These are phyloP conservation scores for Parathielavia hyrcaniae DNA, from an alignment of 495 filamentous ascomycete species.

Conservation along the genomic window DNA sequence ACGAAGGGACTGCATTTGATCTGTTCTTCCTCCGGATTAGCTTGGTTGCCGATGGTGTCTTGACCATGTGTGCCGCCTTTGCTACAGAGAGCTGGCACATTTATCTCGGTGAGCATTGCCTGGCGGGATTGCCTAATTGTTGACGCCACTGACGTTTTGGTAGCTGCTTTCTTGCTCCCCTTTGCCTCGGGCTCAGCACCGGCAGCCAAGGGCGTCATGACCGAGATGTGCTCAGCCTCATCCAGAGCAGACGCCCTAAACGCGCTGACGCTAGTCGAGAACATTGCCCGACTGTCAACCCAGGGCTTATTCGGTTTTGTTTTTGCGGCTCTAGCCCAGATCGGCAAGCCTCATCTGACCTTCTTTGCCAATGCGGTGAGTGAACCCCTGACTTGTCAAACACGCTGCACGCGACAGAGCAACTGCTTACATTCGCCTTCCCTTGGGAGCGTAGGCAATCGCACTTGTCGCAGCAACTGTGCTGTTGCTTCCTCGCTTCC, in stretches of 20 bases:
- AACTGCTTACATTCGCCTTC: neutral
- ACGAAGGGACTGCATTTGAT: conserved; percentile 46
- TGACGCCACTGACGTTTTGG: neutral
- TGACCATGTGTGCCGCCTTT: conserved; percentile 48
- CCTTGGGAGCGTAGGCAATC: conserved; percentile 11
- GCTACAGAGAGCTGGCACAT: conserved; percentile 49
- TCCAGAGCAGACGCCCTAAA: conserved; percentile 50
- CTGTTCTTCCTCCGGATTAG: conserved; percentile 50
- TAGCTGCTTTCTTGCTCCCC: conserved; percentile 44
- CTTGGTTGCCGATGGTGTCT: conserved; percentile 45
- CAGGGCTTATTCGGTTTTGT: conserved; percentile 50
- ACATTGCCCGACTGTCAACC: conserved; percentile 46
- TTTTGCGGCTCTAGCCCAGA: conserved; percentile 45
- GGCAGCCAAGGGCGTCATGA: conserved; percentile 53
- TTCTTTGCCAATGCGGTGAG: conserved; percentile 51
- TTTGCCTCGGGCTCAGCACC: conserved; percentile 51
- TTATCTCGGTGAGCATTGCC: conserved; percentile 38
- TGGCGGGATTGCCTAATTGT: neutral
- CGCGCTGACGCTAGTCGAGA: conserved; percentile 52
- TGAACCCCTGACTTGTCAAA: conserved; percentile 1
- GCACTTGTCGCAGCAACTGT: conserved; percentile 43
- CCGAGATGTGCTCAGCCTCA: conserved; percentile 45
- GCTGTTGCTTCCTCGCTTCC: conserved; percentile 44
- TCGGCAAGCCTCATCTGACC: conserved; percentile 44
- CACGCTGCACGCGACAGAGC: too few relatives aligned